These are phyloP conservation scores for Suillus hirtellus DNA, from an alignment of 768 basidiomycete genomes.

Conservation along the genomic window DNA sequence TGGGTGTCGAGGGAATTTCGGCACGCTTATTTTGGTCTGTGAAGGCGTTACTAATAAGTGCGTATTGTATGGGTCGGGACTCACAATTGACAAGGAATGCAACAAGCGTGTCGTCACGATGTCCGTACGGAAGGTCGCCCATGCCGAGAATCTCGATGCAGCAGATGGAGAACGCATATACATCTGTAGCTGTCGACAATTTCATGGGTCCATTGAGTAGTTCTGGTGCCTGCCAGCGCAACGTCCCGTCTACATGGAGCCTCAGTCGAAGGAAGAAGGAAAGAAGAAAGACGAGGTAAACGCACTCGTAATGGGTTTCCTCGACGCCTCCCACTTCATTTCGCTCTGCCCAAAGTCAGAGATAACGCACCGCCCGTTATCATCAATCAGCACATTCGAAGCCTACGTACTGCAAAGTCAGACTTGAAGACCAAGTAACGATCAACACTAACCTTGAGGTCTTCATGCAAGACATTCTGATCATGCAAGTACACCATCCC, in stretches of 20 bases:
- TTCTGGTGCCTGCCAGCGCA: constrained; percentile 76
- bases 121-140: constrained; percentile 61
- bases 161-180: constrained; percentile 68
- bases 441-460: constrained; percentile 61
- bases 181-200: constrained; percentile 58
- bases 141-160: constrained; percentile 65
- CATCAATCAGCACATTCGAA: constrained; percentile 75
- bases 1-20: constrained; percentile 40
- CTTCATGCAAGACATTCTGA: constrained; percentile 53
- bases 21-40: constrained; percentile 56
- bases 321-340: constrained; percentile 70
- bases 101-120: constrained; percentile 51
- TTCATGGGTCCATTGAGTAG: constrained; percentile 48
- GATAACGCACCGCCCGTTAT: constrained; percentile 65
- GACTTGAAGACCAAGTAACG: not conserved
- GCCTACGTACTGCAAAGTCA: constrained; percentile 39
- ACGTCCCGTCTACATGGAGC: constrained; percentile 50
- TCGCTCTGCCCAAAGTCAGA: constrained; percentile 85
- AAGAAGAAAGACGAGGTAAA: constrained; percentile 10
- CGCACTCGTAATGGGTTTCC: constrained; percentile 48
- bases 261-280: not conserved
- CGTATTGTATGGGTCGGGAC: constrained; percentile 20
- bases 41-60: constrained; percentile 17
- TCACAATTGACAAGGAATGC: constrained; percentile 51
- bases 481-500: constrained; percentile 20